Percentiles rank a stretch among this genome's conserved stretches.
phyloP scores from a whole-genome alignment of 2,329 filamentous ascomycete genomes.

The Nemania sp. region DNA sequence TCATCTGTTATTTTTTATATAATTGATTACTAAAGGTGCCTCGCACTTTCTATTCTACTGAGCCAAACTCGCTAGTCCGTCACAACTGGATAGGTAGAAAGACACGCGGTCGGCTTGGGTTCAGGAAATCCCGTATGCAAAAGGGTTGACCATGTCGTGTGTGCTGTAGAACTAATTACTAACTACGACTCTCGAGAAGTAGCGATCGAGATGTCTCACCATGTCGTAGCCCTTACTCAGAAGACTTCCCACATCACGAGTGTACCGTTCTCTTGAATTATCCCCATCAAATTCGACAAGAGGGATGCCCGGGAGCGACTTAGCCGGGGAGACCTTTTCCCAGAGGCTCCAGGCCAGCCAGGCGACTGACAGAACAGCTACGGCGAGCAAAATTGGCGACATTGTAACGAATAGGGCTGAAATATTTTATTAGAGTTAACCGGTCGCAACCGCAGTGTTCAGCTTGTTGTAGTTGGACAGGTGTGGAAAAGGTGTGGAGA shows the following conservation, averaged over 20 bases:
- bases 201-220: constrained; percentile 10
- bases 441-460: no score
- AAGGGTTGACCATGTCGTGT: constrained; percentile 19
- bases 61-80: no score
- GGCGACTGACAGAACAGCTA: not conserved
- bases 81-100: constrained; percentile 15
- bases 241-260: constrained; percentile 15
- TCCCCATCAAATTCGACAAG: constrained; percentile 23
- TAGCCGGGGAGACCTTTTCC: constrained; percentile 18
- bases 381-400: not conserved
- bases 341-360: constrained; percentile 2
- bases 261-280: constrained; percentile 20
- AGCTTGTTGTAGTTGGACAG: no score
- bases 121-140: constrained; percentile 20
- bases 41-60: no score
- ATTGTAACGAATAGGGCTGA: no score
- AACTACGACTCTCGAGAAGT: not conserved
- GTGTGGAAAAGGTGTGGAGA: no score
- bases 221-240: constrained; percentile 19
- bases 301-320: constrained; percentile 16
- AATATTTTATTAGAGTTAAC: no score
- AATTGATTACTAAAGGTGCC: no score
- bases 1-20: no score
- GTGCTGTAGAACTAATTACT: constrained; percentile 12
- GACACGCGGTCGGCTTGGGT: constrained; percentile 14